Evolutionary conservation across 2,329 filamentous ascomycete genomes (phyloP).

Genomic region (Calonectria hawksworthii): DNA sequence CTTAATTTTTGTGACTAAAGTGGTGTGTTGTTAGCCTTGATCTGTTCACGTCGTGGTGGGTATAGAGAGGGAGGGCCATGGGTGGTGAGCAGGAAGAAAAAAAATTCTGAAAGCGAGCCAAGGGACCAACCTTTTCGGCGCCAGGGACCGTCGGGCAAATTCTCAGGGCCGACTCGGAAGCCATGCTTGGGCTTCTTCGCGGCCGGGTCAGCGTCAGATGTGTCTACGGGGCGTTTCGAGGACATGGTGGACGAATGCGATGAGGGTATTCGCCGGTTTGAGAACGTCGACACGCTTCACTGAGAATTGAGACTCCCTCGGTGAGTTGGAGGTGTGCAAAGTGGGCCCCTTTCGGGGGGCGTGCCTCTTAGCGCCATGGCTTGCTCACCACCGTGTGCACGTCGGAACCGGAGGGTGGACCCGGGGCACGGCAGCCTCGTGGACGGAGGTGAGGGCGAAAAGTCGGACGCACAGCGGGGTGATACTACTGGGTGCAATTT

Average conservation of each 20-base stretch:
- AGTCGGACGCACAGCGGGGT: slow-evolving; percentile 7
- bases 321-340: slow-evolving; percentile 19
- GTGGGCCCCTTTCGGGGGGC: slow-evolving; percentile 10
- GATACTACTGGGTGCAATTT: neutral
- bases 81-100: slow-evolving; percentile 4
- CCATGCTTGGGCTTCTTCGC: slow-evolving; percentile 74
- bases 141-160: slow-evolving; percentile 91
- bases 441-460: slow-evolving; percentile 13
- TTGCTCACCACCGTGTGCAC: neutral
- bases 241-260: slow-evolving; percentile 44
- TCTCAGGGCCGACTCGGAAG: slow-evolving; percentile 89
- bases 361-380: slow-evolving; percentile 7
- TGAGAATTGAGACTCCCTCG: slow-evolving; percentile 31
- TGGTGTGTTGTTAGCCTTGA: slow-evolving; percentile 34
- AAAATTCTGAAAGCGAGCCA: slow-evolving; percentile 31
- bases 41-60: neutral
- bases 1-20: slow-evolving; percentile 87
- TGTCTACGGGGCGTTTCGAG: slow-evolving; percentile 49
- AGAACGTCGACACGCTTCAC: slow-evolving; percentile 19
- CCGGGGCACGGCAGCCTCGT: neutral
- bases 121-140: slow-evolving; percentile 75
- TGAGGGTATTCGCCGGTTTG: slow-evolving; percentile 24
- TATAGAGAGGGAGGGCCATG: neutral
- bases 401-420: slow-evolving; percentile 2
- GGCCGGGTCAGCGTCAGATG: slow-evolving; percentile 50